A percentile compares a stretch with the other conserved stretches of the same genome.
phyloP scores from a whole-genome alignment of 2,329 filamentous ascomycete species.

The Hymenoscyphus repandus region DNA sequence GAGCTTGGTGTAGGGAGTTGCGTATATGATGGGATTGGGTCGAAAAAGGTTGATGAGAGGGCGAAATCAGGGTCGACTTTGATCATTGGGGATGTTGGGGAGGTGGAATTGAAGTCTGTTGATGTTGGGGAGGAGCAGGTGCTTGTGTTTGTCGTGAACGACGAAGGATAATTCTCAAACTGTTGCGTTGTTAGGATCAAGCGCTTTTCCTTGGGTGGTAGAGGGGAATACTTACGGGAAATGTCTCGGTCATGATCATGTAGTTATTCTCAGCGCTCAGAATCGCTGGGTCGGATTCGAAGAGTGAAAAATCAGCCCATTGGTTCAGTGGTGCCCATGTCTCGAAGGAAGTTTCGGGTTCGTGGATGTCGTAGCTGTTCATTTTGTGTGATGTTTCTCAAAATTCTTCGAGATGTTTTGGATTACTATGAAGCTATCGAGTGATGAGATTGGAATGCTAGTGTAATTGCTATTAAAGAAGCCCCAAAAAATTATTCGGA shows the following conservation, averaged over 20 bases:
- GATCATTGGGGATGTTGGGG: background rate
- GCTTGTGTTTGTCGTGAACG: too few species aligned
- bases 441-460: background rate
- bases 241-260: background rate
- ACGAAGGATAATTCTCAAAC: too few species aligned
- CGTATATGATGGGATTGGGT: too few species aligned
- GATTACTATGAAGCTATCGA: background rate
- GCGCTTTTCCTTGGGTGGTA: too few species aligned
- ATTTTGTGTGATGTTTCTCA: background rate
- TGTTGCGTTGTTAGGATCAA: too few species aligned
- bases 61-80: background rate
- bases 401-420: background rate
- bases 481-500: too few species aligned
- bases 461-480: background rate
- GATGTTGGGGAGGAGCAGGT: too few species aligned
- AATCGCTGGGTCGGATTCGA: background rate
- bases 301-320: background rate
- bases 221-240: too few species aligned
- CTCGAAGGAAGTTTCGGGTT: background rate
- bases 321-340: background rate
- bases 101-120: background rate
- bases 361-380: background rate
- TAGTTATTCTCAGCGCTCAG: background rate
- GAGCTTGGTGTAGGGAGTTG: too few species aligned
- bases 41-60: too few species aligned